Evolutionary conservation across 805 yeast species (phyloP), one percentile per base, ranked within the genome.

Genomic region (Wickerhamomyces subpelliculosus): DNA sequence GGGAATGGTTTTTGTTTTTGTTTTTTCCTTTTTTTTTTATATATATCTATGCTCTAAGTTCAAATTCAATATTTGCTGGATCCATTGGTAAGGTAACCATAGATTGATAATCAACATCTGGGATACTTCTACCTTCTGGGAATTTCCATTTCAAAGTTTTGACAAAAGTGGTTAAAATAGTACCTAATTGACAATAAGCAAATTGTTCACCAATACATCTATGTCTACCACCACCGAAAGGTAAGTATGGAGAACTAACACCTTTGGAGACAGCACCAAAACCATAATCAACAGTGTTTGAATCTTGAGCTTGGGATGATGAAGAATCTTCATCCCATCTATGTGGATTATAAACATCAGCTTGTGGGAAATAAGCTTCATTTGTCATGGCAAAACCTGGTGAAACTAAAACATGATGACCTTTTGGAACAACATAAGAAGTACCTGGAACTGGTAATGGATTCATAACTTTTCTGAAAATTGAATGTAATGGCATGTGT

Each of bases 141-240:
- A 78, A 69, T 27, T 72, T 70, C 96, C 96, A 89, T 59, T 73
- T 81, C 58, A 84, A 65, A 44, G 82, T 78, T 62, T 80, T 83
- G 25, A 90, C 72, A 58, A 70, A 84, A 14, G 87, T 75, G 27
- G 85, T 65, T 56, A 93, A 68, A 43, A 93, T 70, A 35, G 93
- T 80, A 35, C 96, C 96, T 48, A 93, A 74, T 70, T 93, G 98
- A 49, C 82, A 79, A 62, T 80, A 86, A 20, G 98, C 98, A 67
- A 93, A 93, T 61, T 90, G 97, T 66, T 93, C 98, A 60, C 98
- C 98, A 56, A 93, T 90, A 68, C 98, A 93, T 69, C 98, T 84
- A 64, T 93, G 98, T 73, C 98, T 84, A 50, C 98, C 98, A 63
- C 97, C 98, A 52, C 98, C 98, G 56, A 93, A 93, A 39, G 98